These are phyloP conservation scores for Mycena venus DNA, from an alignment of 768 basidiomycete species.

Conservation along the genomic window DNA sequence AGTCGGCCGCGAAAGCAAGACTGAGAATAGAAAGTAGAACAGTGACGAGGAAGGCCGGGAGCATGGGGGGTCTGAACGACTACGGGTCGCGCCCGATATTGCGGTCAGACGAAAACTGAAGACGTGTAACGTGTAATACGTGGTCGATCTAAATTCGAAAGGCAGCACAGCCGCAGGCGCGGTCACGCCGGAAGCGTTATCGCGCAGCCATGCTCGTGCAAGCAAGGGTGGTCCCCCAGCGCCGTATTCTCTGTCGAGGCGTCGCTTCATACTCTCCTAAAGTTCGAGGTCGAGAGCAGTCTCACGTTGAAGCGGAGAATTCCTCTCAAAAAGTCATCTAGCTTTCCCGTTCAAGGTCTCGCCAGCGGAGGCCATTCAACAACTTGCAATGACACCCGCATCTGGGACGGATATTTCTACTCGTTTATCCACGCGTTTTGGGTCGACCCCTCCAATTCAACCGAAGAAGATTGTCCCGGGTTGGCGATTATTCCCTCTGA, in stretches of 20 bases:
- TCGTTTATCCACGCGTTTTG: neutral
- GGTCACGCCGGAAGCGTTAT: too few relatives aligned
- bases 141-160: neutral
- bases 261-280: conserved; percentile 22
- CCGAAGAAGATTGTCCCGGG: conserved; percentile 34
- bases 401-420: neutral
- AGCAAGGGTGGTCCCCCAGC: neutral
- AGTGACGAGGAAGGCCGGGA: conserved; percentile 49
- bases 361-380: neutral
- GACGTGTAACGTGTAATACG: neutral
- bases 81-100: neutral
- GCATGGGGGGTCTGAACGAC: conserved; percentile 36
- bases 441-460: neutral
- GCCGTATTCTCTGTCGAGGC: neutral
- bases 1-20: conserved; percentile 71
- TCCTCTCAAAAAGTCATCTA: conserved; percentile 1
- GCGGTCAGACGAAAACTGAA: neutral
- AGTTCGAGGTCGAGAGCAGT: conserved; percentile 20
- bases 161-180: too few relatives aligned
- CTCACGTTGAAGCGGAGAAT: neutral
- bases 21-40: conserved; percentile 51
- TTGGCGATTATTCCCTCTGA: conserved; percentile 52
- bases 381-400: neutral
- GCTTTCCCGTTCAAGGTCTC: conserved; percentile 29
- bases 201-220: neutral